A percentile compares a stretch with the other conserved stretches of the same genome.
phyloP scores from a whole-genome alignment of 352 stramenopile species.

The Globisporangium takayamanum region DNA sequence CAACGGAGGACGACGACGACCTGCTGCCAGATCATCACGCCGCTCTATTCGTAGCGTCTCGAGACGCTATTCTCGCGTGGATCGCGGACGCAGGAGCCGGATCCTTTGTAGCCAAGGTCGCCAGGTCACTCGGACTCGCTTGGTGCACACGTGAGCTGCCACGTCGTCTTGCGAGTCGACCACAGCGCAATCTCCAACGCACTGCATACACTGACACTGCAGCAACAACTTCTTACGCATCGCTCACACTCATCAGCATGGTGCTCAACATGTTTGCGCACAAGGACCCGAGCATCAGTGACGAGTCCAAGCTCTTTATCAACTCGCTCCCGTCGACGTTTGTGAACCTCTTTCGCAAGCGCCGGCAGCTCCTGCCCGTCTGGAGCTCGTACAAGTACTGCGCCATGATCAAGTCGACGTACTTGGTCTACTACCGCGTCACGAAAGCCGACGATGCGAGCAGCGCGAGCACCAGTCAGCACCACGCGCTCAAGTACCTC shows the following conservation, averaged over 20 bases:
- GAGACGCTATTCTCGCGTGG: neutral
- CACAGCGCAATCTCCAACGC: neutral
- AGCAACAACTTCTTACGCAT: neutral
- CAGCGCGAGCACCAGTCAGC: slow-evolving; percentile 14
- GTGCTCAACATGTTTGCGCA: slow-evolving; percentile 76
- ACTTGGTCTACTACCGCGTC: slow-evolving; percentile 77
- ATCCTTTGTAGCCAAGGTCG: neutral
- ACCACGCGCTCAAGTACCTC: slow-evolving; percentile 59
- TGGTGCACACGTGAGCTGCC: neutral
- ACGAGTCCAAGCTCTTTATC: slow-evolving; percentile 80
- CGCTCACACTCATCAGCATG: slow-evolving; percentile 24
- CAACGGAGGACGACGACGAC: no score
- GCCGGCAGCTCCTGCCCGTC: slow-evolving; percentile 65
- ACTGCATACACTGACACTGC: neutral
- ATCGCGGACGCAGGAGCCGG: neutral
- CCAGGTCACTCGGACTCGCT: neutral
- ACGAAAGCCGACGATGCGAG: slow-evolving; percentile 42
- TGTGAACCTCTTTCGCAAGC: slow-evolving; percentile 82
- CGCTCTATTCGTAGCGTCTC: no score
- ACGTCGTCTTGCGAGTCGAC: neutral
- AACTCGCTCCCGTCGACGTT: slow-evolving; percentile 81
- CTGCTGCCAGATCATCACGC: no score
- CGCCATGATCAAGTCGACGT: slow-evolving; percentile 85
- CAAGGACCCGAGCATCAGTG: slow-evolving; percentile 59
- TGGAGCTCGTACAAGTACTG: slow-evolving; percentile 86